These are phyloP conservation scores for Hapsidospora chrysogenum DNA, from an alignment of 495 filamentous ascomycete genomes.

Conservation along the genomic window DNA sequence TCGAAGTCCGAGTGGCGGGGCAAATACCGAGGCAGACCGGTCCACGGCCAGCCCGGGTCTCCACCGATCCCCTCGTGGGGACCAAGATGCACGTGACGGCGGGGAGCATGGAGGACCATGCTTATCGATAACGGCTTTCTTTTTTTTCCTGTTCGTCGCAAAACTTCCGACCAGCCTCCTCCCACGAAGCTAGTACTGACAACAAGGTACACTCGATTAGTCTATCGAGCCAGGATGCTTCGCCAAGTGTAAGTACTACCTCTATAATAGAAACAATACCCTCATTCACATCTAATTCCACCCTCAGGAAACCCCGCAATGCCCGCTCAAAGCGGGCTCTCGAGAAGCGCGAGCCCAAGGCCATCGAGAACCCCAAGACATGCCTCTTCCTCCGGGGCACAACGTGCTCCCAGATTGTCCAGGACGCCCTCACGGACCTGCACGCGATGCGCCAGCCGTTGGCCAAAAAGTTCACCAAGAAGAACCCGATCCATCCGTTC, in stretches of 20 bases:
- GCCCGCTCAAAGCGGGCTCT: slow-evolving; percentile 86
- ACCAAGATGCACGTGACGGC: slow-evolving; percentile 3
- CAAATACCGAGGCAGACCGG: neutral
- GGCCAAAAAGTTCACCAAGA: slow-evolving; percentile 80
- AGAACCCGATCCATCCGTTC: slow-evolving; percentile 86
- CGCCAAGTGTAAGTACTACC: slow-evolving; percentile 14
- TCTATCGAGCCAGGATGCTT: slow-evolving; percentile 14
- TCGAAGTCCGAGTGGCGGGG: neutral
- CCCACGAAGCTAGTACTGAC: too few relatives aligned
- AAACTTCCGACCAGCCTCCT: too few relatives aligned
- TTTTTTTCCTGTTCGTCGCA: slow-evolving; percentile 1
- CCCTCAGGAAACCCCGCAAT: slow-evolving; percentile 67
- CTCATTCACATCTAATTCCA: slow-evolving; percentile 1
- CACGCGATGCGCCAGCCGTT: slow-evolving; percentile 64
- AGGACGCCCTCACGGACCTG: slow-evolving; percentile 69
- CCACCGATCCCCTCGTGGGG: too few relatives aligned
- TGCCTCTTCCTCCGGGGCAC: slow-evolving; percentile 75
- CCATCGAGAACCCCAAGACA: slow-evolving; percentile 71
- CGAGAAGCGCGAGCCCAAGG: slow-evolving; percentile 79
- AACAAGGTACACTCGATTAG: too few relatives aligned
- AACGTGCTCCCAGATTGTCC: slow-evolving; percentile 57
- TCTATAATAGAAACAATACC: too few relatives aligned
- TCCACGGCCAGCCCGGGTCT: too few relatives aligned
- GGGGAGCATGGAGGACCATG: neutral
- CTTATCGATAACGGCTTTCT: slow-evolving; percentile 2